Evolutionary conservation across 768 basidiomycete species (phyloP).

Genomic region (Mycena floridula): DNA sequence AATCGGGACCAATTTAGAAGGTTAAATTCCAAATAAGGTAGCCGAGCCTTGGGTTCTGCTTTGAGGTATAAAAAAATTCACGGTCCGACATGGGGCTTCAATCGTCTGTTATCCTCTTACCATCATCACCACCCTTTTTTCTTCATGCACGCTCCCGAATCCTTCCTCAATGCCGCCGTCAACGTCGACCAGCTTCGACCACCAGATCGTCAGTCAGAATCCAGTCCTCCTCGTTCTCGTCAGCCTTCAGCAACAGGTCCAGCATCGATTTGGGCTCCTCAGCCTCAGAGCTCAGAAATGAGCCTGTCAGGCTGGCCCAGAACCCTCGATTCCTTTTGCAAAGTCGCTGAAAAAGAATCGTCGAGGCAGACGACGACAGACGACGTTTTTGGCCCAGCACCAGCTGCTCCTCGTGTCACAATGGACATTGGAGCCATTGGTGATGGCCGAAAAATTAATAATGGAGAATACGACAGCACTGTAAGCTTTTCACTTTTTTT

Average conservation of each 20-base stretch:
- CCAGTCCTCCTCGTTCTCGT: conserved; percentile 7
- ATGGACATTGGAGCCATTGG: conserved; percentile 71
- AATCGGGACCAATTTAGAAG: too few species aligned
- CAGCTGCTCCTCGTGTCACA: conserved; percentile 21
- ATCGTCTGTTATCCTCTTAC: too few species aligned
- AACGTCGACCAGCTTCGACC: too few species aligned
- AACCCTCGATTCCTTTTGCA: conserved; percentile 55
- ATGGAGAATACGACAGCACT: conserved; percentile 49
- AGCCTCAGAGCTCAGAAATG: conserved; percentile 59
- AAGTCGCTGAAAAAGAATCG: conserved; percentile 37
- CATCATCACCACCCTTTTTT: too few species aligned
- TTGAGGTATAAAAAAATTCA: too few species aligned
- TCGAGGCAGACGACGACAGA: conserved; percentile 33
- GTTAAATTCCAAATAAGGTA: too few species aligned
- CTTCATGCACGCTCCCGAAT: too few species aligned
- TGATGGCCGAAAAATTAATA: conserved; percentile 66
- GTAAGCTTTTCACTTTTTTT: conserved; percentile 28
- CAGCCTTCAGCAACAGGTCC: conserved; percentile 12
- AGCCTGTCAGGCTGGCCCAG: conserved; percentile 76
- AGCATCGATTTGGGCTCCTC: conserved; percentile 79
- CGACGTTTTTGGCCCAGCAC: conserved; percentile 61
- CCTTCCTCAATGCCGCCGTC: too few species aligned
- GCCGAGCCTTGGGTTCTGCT: too few species aligned
- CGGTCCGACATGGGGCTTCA: too few species aligned
- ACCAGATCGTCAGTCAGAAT: too few species aligned